These are phyloP conservation scores for Clarireedia paspali DNA, from an alignment of 2,329 filamentous ascomycete genomes.

Conservation along the genomic window DNA sequence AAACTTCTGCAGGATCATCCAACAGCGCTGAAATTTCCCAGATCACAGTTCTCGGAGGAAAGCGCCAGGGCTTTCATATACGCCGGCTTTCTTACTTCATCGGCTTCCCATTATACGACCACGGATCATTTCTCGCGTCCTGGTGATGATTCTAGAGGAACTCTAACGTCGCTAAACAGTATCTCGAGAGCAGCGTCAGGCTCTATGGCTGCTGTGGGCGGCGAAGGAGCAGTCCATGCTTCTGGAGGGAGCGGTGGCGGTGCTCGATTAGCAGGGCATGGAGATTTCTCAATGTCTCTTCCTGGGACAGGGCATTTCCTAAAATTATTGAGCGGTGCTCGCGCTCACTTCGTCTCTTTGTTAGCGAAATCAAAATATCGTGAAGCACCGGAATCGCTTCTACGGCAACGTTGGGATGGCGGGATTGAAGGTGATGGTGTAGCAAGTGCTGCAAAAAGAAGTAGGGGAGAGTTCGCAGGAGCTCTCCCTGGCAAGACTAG, in stretches of 20 bases:
- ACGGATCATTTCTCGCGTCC: conserved; percentile 36
- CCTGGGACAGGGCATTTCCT: conserved; percentile 61
- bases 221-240: conserved; percentile 54
- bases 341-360: conserved; percentile 53
- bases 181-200: conserved; percentile 61
- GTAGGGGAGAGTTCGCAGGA: conserved; percentile 48
- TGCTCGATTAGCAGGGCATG: conserved; percentile 17
- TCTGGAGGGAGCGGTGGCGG: conserved; percentile 45
- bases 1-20: conserved; percentile 44
- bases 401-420: conserved; percentile 66
- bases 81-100: conserved; percentile 58
- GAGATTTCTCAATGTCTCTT: conserved; percentile 48
- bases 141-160: conserved; percentile 35
- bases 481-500: conserved; percentile 53
- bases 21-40: conserved; percentile 35
- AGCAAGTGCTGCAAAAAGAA: conserved; percentile 40
- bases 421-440: conserved; percentile 43
- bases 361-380: conserved; percentile 51
- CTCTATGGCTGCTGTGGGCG: conserved; percentile 61
- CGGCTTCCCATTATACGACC: conserved; percentile 30
- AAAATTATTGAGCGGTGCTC: conserved; percentile 53
- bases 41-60: conserved; percentile 33
- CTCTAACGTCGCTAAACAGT: conserved; percentile 51
- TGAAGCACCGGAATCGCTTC: conserved; percentile 53
- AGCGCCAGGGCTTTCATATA: conserved; percentile 53